Evolutionary conservation across 2,329 filamentous ascomycete species (phyloP).

Genomic region (Diaporthe citriasiana): DNA sequence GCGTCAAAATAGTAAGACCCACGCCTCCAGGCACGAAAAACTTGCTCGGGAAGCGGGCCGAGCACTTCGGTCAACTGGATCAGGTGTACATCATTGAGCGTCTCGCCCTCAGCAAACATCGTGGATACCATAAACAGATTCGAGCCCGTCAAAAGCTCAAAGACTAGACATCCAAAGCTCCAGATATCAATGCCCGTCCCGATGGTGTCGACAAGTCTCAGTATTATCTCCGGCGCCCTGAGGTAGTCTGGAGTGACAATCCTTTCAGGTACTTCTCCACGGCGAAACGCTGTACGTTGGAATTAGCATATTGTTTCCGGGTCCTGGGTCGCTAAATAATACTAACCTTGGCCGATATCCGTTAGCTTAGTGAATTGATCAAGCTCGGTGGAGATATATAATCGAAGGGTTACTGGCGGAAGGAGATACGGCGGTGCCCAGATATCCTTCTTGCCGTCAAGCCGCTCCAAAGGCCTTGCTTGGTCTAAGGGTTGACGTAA

Average conservation of each 20-base stretch:
- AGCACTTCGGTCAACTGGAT: conserved; percentile 43
- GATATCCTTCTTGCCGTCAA: conserved; percentile 27
- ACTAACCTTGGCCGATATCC: conserved; percentile 31
- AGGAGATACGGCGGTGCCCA: conserved; percentile 34
- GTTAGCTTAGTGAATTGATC: conserved; percentile 28
- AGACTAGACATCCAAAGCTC: conserved; percentile 45
- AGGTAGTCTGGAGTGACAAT: conserved; percentile 11
- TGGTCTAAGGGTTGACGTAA: neutral
- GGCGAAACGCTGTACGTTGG: conserved; percentile 1
- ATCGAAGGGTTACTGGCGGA: neutral
- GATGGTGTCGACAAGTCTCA: neutral
- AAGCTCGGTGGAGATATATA: conserved; percentile 18
- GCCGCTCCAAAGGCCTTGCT: conserved; percentile 20
- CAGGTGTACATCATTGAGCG: conserved; percentile 40
- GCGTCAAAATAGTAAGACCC: conserved; percentile 38
- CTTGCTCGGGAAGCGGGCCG: conserved; percentile 40
- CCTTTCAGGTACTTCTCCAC: neutral
- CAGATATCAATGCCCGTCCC: conserved; percentile 44
- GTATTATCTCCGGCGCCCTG: conserved; percentile 28
- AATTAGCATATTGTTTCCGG: neutral
- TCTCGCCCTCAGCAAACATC: conserved; percentile 27
- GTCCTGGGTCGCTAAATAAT: neutral
- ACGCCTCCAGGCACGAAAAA: conserved; percentile 42
- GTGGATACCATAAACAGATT: conserved; percentile 35
- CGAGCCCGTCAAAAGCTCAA: conserved; percentile 43